phyloP scores from a whole-genome alignment of 345 rosid species.

The Diplotaxis tenuifolia region DNA sequence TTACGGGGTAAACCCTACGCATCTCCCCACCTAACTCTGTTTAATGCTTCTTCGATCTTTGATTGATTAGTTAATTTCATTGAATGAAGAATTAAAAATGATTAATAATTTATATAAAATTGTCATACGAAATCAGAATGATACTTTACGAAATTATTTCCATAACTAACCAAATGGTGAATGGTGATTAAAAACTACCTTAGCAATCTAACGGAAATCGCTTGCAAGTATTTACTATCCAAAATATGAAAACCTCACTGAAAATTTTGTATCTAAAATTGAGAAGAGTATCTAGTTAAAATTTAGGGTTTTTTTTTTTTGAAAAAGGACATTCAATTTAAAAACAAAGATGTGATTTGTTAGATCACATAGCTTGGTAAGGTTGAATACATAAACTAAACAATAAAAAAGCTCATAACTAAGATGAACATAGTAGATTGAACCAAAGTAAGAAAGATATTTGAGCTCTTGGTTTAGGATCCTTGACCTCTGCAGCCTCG shows the following conservation, averaged over 20 bases:
- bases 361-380: too few relatives aligned
- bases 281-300: too few relatives aligned
- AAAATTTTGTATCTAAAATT: background rate
- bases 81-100: background rate
- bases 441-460: too few relatives aligned
- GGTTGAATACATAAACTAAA: too few relatives aligned
- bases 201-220: background rate
- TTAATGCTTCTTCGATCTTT: conserved; percentile 17
- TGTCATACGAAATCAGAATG: background rate
- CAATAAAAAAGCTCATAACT: too few relatives aligned
- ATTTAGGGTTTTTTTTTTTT: too few relatives aligned
- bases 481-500: too few relatives aligned
- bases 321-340: too few relatives aligned
- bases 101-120: background rate
- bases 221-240: background rate
- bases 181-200: background rate
- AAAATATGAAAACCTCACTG: background rate
- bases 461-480: too few relatives aligned
- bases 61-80: background rate
- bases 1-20: conserved; percentile 18
- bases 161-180: background rate
- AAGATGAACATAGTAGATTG: too few relatives aligned
- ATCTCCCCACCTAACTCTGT: conserved; percentile 27
- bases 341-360: too few relatives aligned
- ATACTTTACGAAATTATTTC: background rate